Percentiles rank a stretch among this genome's conserved stretches.
These are phyloP conservation scores for Emmonsia crescens DNA, from an alignment of 2,329 filamentous ascomycete genomes.

Conservation along the genomic window DNA sequence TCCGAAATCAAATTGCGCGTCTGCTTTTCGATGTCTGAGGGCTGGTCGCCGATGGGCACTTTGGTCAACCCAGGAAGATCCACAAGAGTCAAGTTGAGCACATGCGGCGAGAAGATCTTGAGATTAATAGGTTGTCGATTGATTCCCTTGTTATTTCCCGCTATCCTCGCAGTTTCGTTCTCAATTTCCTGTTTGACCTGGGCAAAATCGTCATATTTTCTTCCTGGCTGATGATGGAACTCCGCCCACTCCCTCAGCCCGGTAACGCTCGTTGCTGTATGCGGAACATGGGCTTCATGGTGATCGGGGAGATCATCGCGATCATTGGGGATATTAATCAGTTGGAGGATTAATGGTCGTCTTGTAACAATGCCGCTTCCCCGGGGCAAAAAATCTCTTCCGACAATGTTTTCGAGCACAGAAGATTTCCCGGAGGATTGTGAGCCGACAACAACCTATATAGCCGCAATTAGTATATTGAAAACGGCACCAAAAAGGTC, in stretches of 20 bases:
- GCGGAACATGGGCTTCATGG: constrained; percentile 57
- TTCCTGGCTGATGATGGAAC: constrained; percentile 87
- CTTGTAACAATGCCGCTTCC: constrained; percentile 95
- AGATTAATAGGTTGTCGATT: constrained; percentile 95
- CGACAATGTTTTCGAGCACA: constrained; percentile 96
- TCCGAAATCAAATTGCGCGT: constrained; percentile 92
- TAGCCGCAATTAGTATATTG: constrained; percentile 4
- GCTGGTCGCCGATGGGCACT: constrained; percentile 96
- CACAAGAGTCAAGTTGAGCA: constrained; percentile 90
- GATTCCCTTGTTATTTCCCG: constrained; percentile 95
- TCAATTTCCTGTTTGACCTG: constrained; percentile 96
- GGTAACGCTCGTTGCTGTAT: constrained; percentile 64
- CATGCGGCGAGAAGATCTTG: constrained; percentile 95
- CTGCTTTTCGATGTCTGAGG: constrained; percentile 96
- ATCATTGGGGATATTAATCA: constrained; percentile 84
- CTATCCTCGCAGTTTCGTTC: constrained; percentile 88
- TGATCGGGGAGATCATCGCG: constrained; percentile 56
- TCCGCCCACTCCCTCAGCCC: constrained; percentile 73
- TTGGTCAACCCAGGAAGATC: constrained; percentile 95
- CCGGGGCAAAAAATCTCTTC: constrained; percentile 89
- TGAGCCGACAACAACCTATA: constrained; percentile 90
- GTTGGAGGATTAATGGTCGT: constrained; percentile 86
- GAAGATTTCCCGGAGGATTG: constrained; percentile 98
- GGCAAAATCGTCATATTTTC: constrained; percentile 80
- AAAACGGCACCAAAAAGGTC: not conserved